Evolutionary conservation across 177 flowering plant species (phyloP).

Genomic region (Vitis hybrid): DNA sequence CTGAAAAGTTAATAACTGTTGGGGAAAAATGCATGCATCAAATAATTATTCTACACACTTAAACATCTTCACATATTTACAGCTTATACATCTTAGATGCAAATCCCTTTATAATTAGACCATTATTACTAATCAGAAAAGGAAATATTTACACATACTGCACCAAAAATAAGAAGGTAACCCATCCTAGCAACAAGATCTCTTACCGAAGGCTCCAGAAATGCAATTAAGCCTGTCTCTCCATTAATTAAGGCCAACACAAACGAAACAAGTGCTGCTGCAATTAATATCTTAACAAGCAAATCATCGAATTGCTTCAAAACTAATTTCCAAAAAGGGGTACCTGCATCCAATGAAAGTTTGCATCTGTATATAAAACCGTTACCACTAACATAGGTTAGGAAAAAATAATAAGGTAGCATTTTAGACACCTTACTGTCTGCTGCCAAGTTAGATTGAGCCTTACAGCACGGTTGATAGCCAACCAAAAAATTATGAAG

Average conservation of each 20-base stretch:
- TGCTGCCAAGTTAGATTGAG: neutral
- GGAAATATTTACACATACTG: too few relatives aligned
- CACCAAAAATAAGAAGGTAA: neutral
- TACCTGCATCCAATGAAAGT: conserved; percentile 50
- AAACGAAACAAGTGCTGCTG: conserved; percentile 79
- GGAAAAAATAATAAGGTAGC: neutral
- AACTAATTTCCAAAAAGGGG: conserved; percentile 93
- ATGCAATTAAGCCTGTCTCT: conserved; percentile 88
- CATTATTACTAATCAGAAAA: neutral
- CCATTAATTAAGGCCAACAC: conserved; percentile 87
- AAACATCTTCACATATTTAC: too few relatives aligned
- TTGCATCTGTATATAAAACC: neutral
- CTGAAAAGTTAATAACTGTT: too few relatives aligned
- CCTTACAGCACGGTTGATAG: too few relatives aligned
- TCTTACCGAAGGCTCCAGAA: conserved; percentile 96
- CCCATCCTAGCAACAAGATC: neutral
- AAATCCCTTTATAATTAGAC: too few relatives aligned
- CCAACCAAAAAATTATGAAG: too few relatives aligned
- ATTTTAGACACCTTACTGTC: neutral
- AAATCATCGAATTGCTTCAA: conserved; percentile 97
- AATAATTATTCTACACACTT: too few relatives aligned
- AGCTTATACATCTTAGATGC: too few relatives aligned
- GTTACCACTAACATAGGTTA: neutral
- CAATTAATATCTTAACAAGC: conserved; percentile 96
- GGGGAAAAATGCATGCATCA: too few relatives aligned